phyloP scores from a whole-genome alignment of 495 filamentous ascomycete species.

The Podospora fimiseda region DNA sequence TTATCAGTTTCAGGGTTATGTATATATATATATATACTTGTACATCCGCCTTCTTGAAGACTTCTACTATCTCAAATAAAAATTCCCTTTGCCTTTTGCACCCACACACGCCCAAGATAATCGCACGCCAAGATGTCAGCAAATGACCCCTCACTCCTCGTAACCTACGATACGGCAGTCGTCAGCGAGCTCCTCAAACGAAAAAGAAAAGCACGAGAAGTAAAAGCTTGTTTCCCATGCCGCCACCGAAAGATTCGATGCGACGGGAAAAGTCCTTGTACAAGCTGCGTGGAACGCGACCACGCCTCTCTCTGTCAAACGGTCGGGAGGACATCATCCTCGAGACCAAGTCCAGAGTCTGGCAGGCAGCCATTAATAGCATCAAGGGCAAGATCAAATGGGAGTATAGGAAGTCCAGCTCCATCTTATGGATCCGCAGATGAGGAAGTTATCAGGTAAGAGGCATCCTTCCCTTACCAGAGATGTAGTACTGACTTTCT shows the following conservation, averaged over 20 bases:
- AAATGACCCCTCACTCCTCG: not conserved
- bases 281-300: slow-evolving; percentile 8
- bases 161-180: not conserved
- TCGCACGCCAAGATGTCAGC: not conserved
- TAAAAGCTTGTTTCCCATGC: slow-evolving; percentile 12
- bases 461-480: not conserved
- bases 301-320: slow-evolving; percentile 7
- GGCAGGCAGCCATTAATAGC: not conserved
- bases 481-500: too few species aligned
- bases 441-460: not conserved
- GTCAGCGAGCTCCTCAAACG: slow-evolving; percentile 6
- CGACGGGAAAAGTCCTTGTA: slow-evolving; percentile 6
- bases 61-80: too few species aligned
- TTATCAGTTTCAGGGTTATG: too few species aligned
- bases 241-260: slow-evolving; percentile 11
- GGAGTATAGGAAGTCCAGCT: not conserved
- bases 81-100: too few species aligned
- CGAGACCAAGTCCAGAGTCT: not conserved
- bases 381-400: not conserved
- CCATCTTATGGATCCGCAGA: not conserved
- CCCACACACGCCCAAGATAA: not conserved
- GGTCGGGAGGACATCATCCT: not conserved
- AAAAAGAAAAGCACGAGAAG: slow-evolving; percentile 7
- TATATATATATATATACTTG: too few species aligned
- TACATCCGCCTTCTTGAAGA: too few species aligned